Percentiles rank a stretch among this genome's conserved stretches.
Evolutionary conservation across 2,329 filamentous ascomycete species (phyloP).

Genomic region (Hirsutella rhossiliensis): DNA sequence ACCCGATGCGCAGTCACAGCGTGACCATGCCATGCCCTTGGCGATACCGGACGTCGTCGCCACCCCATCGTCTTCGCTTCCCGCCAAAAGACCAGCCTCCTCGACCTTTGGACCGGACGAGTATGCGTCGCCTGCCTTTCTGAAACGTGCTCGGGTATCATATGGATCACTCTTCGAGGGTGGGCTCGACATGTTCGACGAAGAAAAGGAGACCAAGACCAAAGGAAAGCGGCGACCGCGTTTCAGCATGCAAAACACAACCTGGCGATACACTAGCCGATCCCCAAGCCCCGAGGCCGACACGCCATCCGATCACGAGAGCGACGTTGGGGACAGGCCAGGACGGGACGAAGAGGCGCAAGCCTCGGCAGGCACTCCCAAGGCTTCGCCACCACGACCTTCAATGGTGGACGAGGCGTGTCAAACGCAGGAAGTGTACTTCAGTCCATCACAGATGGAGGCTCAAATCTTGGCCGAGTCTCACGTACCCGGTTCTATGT

Average conservation of each 20-base stretch:
- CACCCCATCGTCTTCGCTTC: conserved; percentile 5
- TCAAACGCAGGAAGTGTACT: conserved; percentile 19
- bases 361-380: neutral
- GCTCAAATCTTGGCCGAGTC: conserved; percentile 17
- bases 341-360: neutral
- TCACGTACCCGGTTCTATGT: conserved; percentile 4
- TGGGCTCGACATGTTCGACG: conserved; percentile 57
- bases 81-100: conserved; percentile 22
- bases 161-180: conserved; percentile 55
- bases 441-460: conserved; percentile 12
- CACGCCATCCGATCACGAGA: conserved; percentile 11
- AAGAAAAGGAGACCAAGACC: conserved; percentile 29
- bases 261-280: conserved; percentile 64
- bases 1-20: neutral
- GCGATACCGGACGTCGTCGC: conserved; percentile 1
- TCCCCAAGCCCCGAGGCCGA: conserved; percentile 57
- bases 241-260: conserved; percentile 51
- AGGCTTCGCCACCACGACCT: conserved; percentile 10
- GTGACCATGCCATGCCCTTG: neutral
- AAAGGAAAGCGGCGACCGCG: conserved; percentile 52
- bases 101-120: conserved; percentile 31
- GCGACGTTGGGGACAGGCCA: neutral
- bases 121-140: conserved; percentile 69
- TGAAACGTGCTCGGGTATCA: conserved; percentile 58
- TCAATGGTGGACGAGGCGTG: conserved; percentile 23